Percentiles rank a stretch among this genome's conserved stretches.
phyloP scores from a whole-genome alignment of 495 filamentous ascomycete species.

The Talaromyces liani region DNA sequence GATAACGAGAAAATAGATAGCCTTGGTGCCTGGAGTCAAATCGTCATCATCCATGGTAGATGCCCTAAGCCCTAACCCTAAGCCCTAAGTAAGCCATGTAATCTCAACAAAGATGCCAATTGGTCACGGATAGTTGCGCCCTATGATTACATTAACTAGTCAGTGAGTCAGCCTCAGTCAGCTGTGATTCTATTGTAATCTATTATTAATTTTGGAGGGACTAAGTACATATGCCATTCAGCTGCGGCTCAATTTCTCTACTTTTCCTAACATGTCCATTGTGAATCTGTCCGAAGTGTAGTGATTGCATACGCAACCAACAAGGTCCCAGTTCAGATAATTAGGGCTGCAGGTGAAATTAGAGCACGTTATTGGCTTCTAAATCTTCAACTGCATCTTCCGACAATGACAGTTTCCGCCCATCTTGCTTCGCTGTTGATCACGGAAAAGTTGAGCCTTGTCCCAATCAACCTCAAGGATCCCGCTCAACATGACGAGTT shows the following conservation, averaged over 20 bases:
- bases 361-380: not conserved
- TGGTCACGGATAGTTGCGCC: not conserved
- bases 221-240: not conserved
- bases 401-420: not conserved
- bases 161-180: not conserved
- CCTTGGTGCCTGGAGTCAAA: not conserved
- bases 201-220: not conserved
- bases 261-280: not conserved
- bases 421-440: not conserved
- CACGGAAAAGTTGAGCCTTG: slow-evolving; percentile 10
- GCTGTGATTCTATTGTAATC: not conserved
- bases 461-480: slow-evolving; percentile 17
- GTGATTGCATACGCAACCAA: not conserved
- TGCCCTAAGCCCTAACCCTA: slow-evolving; percentile 1
- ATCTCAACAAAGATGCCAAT: not conserved
- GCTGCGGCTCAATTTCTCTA: not conserved
- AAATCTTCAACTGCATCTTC: not conserved
- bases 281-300: not conserved
- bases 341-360: not conserved
- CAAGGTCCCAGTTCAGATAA: not conserved
- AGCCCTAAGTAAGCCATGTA: too few relatives aligned
- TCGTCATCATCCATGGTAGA: not conserved
- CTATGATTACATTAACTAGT: not conserved
- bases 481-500: slow-evolving; percentile 14
- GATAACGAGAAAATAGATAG: not conserved